Evolutionary conservation across 129 eudicot species (phyloP).

Genomic region (Dittrichia graveolens): DNA sequence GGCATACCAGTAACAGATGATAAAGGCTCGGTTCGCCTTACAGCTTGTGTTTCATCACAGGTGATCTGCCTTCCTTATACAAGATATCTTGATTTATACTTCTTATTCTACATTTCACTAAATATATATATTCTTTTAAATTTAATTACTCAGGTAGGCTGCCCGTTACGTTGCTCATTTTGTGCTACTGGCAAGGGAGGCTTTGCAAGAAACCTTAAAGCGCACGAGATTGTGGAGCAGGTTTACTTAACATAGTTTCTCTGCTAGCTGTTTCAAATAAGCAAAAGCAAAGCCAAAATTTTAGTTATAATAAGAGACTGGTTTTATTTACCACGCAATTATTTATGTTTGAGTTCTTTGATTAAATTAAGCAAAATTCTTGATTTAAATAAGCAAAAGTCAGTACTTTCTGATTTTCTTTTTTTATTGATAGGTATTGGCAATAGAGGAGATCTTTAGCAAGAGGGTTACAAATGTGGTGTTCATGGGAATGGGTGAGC

Average conservation of each 20-base stretch:
- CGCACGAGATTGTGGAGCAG: slow-evolving; percentile 97
- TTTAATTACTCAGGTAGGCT: slow-evolving; percentile 71
- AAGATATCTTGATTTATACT: neutral
- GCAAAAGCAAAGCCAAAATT: neutral
- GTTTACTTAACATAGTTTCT: slow-evolving; percentile 34
- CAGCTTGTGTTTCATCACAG: slow-evolving; percentile 99
- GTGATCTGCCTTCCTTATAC: slow-evolving; percentile 43
- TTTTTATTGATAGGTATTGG: slow-evolving; percentile 66
- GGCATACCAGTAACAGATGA: slow-evolving; percentile 95
- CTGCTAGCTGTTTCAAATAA: neutral
- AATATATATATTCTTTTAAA: neutral
- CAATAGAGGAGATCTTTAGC: slow-evolving; percentile 85
- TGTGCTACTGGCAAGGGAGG: slow-evolving; percentile 99
- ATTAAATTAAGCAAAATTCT: neutral
- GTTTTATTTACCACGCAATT: no score
- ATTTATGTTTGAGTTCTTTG: neutral
- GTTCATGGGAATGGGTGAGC: slow-evolving; percentile 99
- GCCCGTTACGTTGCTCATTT: slow-evolving; percentile 93
- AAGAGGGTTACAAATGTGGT: slow-evolving; percentile 95
- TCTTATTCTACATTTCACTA: neutral
- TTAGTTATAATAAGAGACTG: neutral
- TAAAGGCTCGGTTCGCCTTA: slow-evolving; percentile 85
- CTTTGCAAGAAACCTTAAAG: slow-evolving; percentile 85
- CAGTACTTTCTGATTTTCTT: neutral
- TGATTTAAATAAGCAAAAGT: neutral